Evolutionary conservation across 1,139 yeast species (phyloP), one percentile per base, ranked within the genome.

Genomic region (Hanseniaspora gamundiae): DNA sequence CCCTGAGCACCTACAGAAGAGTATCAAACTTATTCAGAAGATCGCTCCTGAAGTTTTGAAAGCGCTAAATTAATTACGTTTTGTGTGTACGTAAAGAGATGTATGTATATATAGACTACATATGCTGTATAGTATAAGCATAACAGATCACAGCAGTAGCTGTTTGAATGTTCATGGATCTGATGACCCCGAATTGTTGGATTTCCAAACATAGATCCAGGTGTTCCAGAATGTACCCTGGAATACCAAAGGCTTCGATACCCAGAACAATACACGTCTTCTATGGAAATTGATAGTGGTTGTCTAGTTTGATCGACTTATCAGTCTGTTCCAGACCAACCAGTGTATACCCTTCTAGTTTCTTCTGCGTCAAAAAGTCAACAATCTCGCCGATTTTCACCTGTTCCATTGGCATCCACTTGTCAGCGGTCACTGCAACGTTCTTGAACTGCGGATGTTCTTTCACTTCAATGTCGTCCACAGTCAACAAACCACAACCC

Each of bases 161-260:
- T 0, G 97, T 88, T 64, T 88, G 97, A 49, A 88, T 87, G 58
- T 88, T 88, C 97, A 88, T 87, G 2, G 95, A 85, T 52, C 97
- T 71, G 40, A 88, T 78, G 19, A 87, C 88, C 11, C 97, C 97
- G 30, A 79, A 82, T 58, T 88, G 97, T 57, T 86, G 84, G 55
- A 88, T 88, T 57, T 87, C 95, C 26, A 88, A 78, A 60, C 96
- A 87, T 54, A 80, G 68, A 58, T 88, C 96, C 31, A 88, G 67
- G 57, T 84, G 94, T 0, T 86, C 82, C 42, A 88, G 66, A 35
- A 87, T 65, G 40, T 81, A 81, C 3, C 95, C 95, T 0, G 95
- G 95, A 46, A 88, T 79, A 48, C 97, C 97, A 58, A 85, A 94
- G 49, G 83, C 78, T 58, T 88, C 97, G 52, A 75, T 82, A 7